Evolutionary conservation across 2,329 filamentous ascomycete genomes (phyloP), one percentile per base, ranked within the genome.

Genomic region (Colletotrichum eremochloae): DNA sequence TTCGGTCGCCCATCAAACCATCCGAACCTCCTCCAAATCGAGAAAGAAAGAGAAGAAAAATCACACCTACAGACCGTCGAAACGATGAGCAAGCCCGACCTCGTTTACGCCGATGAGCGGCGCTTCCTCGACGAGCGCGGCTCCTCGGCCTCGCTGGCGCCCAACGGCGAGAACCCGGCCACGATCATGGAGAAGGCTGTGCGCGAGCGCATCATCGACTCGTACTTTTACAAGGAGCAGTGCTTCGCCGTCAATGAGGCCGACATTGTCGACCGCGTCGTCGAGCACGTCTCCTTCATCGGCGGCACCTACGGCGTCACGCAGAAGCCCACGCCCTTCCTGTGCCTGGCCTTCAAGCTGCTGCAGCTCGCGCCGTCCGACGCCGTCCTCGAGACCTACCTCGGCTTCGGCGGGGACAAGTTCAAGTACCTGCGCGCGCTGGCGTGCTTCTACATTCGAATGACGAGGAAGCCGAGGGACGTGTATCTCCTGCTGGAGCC

Each of bases 161-260:
- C 90, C 71, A 92, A 96, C 80, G 95, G 95, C 73, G 92, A 97
- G 79, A 98, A 98, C 84, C 96, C 96, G 0, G 94, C 95, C n/a
- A 95, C 93, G 5, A 93, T 98, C 72, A 93, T 98, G 88, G 96
- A 98, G 82, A 97, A 97, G 82, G 93, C 95, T 52, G 94, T 98
- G 75, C 93, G 94, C 79, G 96, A 99, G 83, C 95, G 96, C 80
- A 98, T 99, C 82, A 91, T 95, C 76, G 95, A 97, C 79, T 94
- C 91, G 65, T 97, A 97, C 84, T 99, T 97, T 86, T 99, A 95
- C 93, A 98, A 98, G 83, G 96, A 98, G 84, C 95, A 98, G 84
- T 98, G 96, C 81, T 99, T 98, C 83, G 96, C 93, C 53, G 88
- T 99, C 75, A 99, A 98, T 84, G 91, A 92, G 80, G 90, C 90